Evolutionary conservation across 345 rosid species (phyloP).

Genomic region (Bretschneidera sinensis): DNA sequence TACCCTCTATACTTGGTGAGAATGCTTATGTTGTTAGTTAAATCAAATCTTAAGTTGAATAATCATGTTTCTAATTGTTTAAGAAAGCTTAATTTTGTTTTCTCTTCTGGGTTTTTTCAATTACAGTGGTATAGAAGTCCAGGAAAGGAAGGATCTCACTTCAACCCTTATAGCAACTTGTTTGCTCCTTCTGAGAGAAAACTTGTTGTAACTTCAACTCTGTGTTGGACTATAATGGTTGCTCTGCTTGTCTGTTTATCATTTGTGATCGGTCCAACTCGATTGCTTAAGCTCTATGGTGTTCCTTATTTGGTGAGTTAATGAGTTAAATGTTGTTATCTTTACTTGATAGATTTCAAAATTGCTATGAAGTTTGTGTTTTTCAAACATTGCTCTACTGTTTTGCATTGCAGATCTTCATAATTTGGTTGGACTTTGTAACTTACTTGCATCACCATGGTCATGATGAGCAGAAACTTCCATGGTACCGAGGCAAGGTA

Average conservation of each 20-base stretch:
- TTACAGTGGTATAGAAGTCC: constrained; percentile 79
- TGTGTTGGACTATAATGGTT: constrained; percentile 61
- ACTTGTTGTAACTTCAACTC: constrained; percentile 58
- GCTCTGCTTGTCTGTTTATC: constrained; percentile 35
- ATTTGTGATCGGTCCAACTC: constrained; percentile 38
- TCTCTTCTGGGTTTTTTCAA: not conserved
- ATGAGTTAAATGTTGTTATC: no score
- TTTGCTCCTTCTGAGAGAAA: constrained; percentile 65
- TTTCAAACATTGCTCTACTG: no score
- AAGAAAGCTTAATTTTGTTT: not conserved
- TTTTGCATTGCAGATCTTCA: constrained; percentile 43
- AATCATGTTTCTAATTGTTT: no score
- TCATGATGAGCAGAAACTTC: constrained; percentile 63
- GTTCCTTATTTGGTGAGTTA: constrained; percentile 61
- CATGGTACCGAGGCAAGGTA: constrained; percentile 97
- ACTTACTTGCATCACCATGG: constrained; percentile 92
- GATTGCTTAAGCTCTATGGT: constrained; percentile 56
- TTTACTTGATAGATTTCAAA: no score
- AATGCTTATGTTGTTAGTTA: no score
- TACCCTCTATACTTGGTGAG: constrained; percentile 67
- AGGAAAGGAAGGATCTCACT: constrained; percentile 93
- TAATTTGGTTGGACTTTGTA: no score
- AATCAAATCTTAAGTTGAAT: no score
- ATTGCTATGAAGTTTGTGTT: no score
- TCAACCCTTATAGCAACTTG: constrained; percentile 63